Evolutionary conservation across 371 early-diverging fungal genomes (phyloP).

Genomic region (Mucor irregularis): DNA sequence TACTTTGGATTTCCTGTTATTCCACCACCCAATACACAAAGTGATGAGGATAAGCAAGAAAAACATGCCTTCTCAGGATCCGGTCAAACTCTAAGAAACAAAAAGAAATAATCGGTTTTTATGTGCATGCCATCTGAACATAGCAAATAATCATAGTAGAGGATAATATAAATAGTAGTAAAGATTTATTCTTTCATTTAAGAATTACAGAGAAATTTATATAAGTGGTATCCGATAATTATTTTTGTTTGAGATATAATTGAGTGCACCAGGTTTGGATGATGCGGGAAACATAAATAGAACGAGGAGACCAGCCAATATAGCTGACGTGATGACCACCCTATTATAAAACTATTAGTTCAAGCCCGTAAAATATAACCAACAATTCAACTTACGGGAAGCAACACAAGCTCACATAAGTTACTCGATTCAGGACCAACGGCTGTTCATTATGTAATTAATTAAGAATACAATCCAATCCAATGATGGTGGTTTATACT

Average conservation of each 20-base stretch:
- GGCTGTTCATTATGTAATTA: neutral
- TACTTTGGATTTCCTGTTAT: constrained; percentile 84
- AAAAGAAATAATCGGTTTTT: constrained; percentile 30
- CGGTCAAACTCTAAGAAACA: constrained; percentile 43
- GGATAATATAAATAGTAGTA: no score
- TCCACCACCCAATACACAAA: constrained; percentile 36
- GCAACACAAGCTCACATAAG: constrained; percentile 2
- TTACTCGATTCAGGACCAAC: neutral
- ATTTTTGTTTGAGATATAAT: constrained; percentile 15
- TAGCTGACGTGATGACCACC: constrained; percentile 40
- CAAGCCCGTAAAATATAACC: neutral
- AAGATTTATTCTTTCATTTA: no score
- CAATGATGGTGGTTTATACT: no score
- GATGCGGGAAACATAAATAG: constrained; percentile 28
- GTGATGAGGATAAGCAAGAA: constrained; percentile 18
- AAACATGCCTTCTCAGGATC: constrained; percentile 26
- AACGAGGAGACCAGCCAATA: constrained; percentile 43
- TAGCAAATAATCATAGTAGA: no score
- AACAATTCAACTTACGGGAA: constrained; percentile 15
- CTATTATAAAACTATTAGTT: constrained; percentile 3
- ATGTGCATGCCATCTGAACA: no score
- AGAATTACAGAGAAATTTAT: no score
- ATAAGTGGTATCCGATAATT: neutral
- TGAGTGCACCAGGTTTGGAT: constrained; percentile 43
- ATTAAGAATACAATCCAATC: no score